Conservation (phyloP, 2,329 filamentous ascomycete genomes). For the Talaromyces sp. region DNA sequence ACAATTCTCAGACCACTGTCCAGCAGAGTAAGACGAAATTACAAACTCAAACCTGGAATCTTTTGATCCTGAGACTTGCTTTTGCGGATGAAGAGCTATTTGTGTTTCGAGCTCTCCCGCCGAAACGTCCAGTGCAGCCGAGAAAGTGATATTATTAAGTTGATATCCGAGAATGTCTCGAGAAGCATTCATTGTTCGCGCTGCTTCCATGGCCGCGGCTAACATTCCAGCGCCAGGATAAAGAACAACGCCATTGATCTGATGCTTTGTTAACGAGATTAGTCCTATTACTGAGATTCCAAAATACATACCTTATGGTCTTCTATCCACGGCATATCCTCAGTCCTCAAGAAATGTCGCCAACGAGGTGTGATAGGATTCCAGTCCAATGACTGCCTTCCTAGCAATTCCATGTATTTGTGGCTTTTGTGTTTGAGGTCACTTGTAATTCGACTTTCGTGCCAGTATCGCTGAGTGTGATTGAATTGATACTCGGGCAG, state of each 20-base stretch:
- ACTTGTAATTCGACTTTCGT: constrained; percentile 20
- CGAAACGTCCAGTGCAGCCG: neutral
- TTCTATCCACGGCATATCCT: constrained; percentile 33
- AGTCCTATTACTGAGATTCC: neutral
- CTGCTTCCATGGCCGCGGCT: constrained; percentile 27
- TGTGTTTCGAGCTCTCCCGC: neutral
- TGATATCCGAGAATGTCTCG: neutral
- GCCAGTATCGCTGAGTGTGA: constrained; percentile 19
- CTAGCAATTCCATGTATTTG: constrained; percentile 15
- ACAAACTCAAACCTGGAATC: neutral
- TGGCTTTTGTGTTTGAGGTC: neutral
- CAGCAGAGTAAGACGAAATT: neutral
- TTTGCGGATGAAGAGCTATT: neutral
- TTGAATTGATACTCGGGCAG: constrained; percentile 24
- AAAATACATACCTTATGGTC: constrained; percentile 27
- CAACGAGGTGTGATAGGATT: constrained; percentile 25
- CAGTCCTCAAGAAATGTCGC: constrained; percentile 28
- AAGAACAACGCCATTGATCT: constrained; percentile 26
- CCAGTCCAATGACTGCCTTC: constrained; percentile 20
- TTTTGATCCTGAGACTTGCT: neutral
- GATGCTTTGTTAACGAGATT: neutral
- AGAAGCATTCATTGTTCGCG: neutral
- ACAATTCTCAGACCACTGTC: neutral
- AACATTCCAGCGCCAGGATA: constrained; percentile 33
- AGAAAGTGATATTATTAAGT: neutral